Percentiles rank a stretch among this genome's conserved stretches.
These are phyloP conservation scores for Rhizophora apiculata DNA, from an alignment of 345 rosid species.

Conservation along the genomic window DNA sequence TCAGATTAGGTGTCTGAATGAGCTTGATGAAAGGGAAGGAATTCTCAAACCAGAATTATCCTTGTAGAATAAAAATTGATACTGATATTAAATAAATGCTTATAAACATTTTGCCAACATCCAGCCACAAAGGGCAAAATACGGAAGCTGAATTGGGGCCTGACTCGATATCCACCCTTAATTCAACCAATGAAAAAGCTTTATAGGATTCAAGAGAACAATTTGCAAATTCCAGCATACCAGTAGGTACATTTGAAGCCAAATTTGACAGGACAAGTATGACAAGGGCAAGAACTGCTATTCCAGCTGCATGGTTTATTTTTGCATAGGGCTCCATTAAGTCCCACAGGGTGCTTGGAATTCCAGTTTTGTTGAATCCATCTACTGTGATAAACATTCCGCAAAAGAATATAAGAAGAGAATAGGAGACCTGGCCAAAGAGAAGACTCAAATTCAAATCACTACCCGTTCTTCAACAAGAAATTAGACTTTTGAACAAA, in stretches of 20 bases:
- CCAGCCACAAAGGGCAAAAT: too few relatives aligned
- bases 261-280: constrained; percentile 66
- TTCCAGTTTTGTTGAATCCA: constrained; percentile 84
- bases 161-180: too few relatives aligned
- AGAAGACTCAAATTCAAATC: constrained; percentile 1
- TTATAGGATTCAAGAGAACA: not conserved
- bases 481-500: not conserved
- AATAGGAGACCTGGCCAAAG: constrained; percentile 64
- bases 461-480: not conserved
- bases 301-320: constrained; percentile 45
- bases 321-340: constrained; percentile 68
- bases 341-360: constrained; percentile 74
- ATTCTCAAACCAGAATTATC: too few relatives aligned
- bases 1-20: too few relatives aligned
- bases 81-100: too few relatives aligned
- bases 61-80: too few relatives aligned
- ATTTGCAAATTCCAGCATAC: constrained; percentile 25
- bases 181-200: not conserved
- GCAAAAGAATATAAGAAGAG: constrained; percentile 75
- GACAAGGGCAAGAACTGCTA: constrained; percentile 56
- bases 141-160: too few relatives aligned
- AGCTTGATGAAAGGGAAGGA: too few relatives aligned
- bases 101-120: too few relatives aligned
- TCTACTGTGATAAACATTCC: constrained; percentile 85
- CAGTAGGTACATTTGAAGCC: constrained; percentile 90